A percentile compares a stretch with the other conserved stretches of the same genome.
Evolutionary conservation across 371 early-diverging fungal genomes (phyloP).

Genomic region (Saksenaea oblongispora): DNA sequence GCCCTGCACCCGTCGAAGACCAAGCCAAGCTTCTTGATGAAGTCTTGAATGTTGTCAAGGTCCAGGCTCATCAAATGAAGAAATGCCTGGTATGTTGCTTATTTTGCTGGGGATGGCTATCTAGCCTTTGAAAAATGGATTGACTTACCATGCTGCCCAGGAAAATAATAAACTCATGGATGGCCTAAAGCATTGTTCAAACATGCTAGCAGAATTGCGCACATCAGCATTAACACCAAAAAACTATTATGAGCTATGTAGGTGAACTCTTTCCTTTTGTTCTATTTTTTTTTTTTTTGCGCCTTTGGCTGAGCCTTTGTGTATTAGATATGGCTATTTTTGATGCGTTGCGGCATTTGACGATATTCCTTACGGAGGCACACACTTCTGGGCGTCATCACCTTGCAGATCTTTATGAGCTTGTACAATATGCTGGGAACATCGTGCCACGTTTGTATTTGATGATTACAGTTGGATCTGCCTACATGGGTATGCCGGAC

Average conservation of each 20-base stretch:
- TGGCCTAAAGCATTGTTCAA: conserved; percentile 93
- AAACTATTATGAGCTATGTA: conserved; percentile 97
- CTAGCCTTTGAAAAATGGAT: neutral
- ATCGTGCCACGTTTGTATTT: conserved; percentile 96
- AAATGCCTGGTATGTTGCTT: conserved; percentile 72
- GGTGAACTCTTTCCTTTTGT: conserved; percentile 8
- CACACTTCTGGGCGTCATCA: conserved; percentile 86
- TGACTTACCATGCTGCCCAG: conserved; percentile 35
- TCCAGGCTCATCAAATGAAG: conserved; percentile 90
- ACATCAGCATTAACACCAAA: conserved; percentile 93
- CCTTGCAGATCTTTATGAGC: conserved; percentile 93
- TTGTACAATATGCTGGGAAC: conserved; percentile 96
- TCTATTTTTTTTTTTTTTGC: neutral
- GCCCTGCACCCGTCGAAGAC: conserved; percentile 65
- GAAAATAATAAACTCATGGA: conserved; percentile 92
- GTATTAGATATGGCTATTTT: conserved; percentile 90
- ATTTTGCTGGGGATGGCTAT: neutral
- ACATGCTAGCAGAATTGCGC: conserved; percentile 93
- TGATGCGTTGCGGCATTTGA: conserved; percentile 90
- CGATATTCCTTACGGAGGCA: conserved; percentile 83
- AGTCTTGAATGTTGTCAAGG: conserved; percentile 81
- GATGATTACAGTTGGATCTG: conserved; percentile 96
- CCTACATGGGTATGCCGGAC: conserved; percentile 85
- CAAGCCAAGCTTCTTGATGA: conserved; percentile 86
- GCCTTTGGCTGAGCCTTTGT: neutral